Conservation (phyloP, 805 yeast species). For the Deakozyma indianensis region DNA sequence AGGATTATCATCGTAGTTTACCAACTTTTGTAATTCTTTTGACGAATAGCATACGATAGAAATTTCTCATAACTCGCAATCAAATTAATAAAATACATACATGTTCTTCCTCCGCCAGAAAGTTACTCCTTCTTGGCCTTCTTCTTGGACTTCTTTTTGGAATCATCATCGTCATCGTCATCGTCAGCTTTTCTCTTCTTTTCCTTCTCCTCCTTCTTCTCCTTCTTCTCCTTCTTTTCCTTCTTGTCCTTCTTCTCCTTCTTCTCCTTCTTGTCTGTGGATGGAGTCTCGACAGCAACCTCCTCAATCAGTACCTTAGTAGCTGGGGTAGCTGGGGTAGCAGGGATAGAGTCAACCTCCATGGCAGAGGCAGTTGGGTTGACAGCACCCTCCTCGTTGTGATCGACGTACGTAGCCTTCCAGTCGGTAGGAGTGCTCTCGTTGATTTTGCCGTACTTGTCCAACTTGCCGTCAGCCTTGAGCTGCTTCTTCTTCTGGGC, state of each 20-base stretch:
- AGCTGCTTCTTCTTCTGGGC: slow-evolving; percentile 97
- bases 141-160: slow-evolving; percentile 38
- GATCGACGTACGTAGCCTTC: slow-evolving; percentile 70
- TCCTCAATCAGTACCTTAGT: slow-evolving; percentile 17
- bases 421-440: slow-evolving; percentile 90
- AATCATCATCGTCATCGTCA: slow-evolving; percentile 34
- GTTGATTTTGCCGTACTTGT: slow-evolving; percentile 84
- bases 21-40: not conserved
- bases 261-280: slow-evolving; percentile 26
- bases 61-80: not conserved
- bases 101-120: not conserved
- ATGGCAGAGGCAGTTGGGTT: slow-evolving; percentile 24
- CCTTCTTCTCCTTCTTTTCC: slow-evolving; percentile 35
- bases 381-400: slow-evolving; percentile 33
- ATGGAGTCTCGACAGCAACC: slow-evolving; percentile 9
- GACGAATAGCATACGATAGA: no score
- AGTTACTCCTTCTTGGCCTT: slow-evolving; percentile 15
- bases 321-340: slow-evolving; percentile 14
- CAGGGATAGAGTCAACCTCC: slow-evolving; percentile 8
- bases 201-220: slow-evolving; percentile 49
- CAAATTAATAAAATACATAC: slow-evolving; percentile 3
- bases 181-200: slow-evolving; percentile 43
- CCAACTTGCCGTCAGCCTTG: slow-evolving; percentile 94
- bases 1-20: slow-evolving; percentile 1
- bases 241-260: slow-evolving; percentile 41